Percentiles rank a stretch among this genome's conserved stretches.
phyloP scores from a whole-genome alignment of 768 basidiomycete genomes.

The Podaxis mareebaensis region DNA sequence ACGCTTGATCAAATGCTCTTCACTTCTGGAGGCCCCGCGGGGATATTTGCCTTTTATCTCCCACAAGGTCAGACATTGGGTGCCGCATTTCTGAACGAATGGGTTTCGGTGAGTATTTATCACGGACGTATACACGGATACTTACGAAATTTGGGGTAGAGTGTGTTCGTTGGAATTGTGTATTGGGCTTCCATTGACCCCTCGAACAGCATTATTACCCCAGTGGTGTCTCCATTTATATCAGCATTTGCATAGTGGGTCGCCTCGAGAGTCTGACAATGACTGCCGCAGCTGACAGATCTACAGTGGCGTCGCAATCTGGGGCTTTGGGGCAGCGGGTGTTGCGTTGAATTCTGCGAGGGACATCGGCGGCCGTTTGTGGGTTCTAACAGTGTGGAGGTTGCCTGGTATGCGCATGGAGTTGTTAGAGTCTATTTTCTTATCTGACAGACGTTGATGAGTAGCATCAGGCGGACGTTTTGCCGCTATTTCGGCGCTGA shows the following conservation, averaged over 20 bases:
- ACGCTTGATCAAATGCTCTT: slow-evolving; percentile 10
- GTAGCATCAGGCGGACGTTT: neutral
- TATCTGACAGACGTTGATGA: neutral
- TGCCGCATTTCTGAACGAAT: slow-evolving; percentile 20
- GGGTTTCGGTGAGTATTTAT: slow-evolving; percentile 11
- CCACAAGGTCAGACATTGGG: slow-evolving; percentile 18
- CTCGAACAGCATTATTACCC: slow-evolving; percentile 5
- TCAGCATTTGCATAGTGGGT: slow-evolving; percentile 4
- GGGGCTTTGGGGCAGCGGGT: slow-evolving; percentile 3
- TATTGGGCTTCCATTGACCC: slow-evolving; percentile 15
- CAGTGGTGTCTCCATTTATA: slow-evolving; percentile 3
- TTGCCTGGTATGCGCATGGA: neutral
- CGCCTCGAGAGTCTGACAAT: neutral
- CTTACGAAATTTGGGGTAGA: neutral
- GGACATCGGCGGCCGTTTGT: slow-evolving; percentile 2
- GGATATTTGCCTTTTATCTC: slow-evolving; percentile 22
- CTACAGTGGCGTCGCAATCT: slow-evolving; percentile 3
- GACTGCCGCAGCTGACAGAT: neutral
- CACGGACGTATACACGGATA: neutral
- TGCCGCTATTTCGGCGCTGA: slow-evolving; percentile 6
- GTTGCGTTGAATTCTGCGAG: slow-evolving; percentile 7
- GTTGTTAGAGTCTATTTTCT: neutral
- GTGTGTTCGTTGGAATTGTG: slow-evolving; percentile 13
- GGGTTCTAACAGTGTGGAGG: slow-evolving; percentile 5
- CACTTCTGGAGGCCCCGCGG: slow-evolving; percentile 20